Evolutionary conservation across 2,329 filamentous ascomycete genomes (phyloP).

Genomic region (Exophiala spinifera): DNA sequence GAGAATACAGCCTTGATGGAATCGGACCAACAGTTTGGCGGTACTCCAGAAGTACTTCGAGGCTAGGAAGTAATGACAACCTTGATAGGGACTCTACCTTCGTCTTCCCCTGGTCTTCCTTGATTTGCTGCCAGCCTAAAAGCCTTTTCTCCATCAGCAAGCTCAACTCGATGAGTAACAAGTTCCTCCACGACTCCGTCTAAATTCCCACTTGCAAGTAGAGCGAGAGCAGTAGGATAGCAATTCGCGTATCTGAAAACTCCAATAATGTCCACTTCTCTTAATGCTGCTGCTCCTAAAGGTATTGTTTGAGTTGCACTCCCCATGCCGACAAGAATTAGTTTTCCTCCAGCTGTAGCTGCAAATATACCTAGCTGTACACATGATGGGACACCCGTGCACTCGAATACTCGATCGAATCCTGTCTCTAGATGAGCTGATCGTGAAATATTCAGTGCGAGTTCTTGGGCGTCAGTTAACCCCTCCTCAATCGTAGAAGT

Average conservation of each 20-base stretch:
- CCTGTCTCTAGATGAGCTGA: slow-evolving; percentile 32
- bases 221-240: slow-evolving; percentile 53
- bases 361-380: slow-evolving; percentile 47
- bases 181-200: slow-evolving; percentile 49
- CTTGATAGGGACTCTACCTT: slow-evolving; percentile 53
- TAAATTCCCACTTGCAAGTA: slow-evolving; percentile 51
- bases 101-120: slow-evolving; percentile 51
- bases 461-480: slow-evolving; percentile 33
- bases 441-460: slow-evolving; percentile 35
- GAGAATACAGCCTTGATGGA: too few relatives aligned
- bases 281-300: slow-evolving; percentile 53
- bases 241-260: slow-evolving; percentile 56
- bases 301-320: slow-evolving; percentile 54
- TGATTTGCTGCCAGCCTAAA: slow-evolving; percentile 46
- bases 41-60: not conserved
- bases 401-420: slow-evolving; percentile 46
- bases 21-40: too few relatives aligned
- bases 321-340: slow-evolving; percentile 58
- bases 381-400: slow-evolving; percentile 45
- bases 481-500: slow-evolving; percentile 42
- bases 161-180: slow-evolving; percentile 51
- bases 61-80: slow-evolving; percentile 41
- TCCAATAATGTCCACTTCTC: slow-evolving; percentile 56
- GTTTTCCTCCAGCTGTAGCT: slow-evolving; percentile 47
- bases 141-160: slow-evolving; percentile 51